Evolutionary conservation across 192 early-diverging fungal genomes (phyloP), one percentile per base, ranked within the genome.

Genomic region (Backusella tarrabulga): DNA sequence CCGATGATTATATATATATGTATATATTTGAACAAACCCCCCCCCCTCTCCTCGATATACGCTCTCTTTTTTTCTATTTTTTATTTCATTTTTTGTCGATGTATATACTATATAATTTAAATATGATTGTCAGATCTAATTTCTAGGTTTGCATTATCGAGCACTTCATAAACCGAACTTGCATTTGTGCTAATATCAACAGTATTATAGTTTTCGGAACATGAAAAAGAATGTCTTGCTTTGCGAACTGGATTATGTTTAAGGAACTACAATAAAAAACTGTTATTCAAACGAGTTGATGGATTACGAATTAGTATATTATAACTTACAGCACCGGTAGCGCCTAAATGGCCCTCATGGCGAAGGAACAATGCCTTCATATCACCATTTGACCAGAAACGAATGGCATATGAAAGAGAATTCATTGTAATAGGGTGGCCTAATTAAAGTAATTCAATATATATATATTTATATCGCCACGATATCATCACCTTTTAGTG

Each of bases 351-450:
- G 9, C 98, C 98, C 86, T 99, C 98, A 81, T 99, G 98, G 46
- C 98, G 93, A 71, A 99, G 83, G 74, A 99, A 99, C 60, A 97
- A 81, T 6, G 98, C 97, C 80, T 96, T 94, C 80, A 96, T 98
- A 67, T 91, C 85, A 36, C 97, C 98, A 75, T 96, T 94, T 36
- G 96, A 97, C 98, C 98, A 99, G 82, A 96, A 99, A 69, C 95
- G 89, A 77, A 99, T 96, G 70, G 97, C 98, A 79, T 96, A 97
- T 38, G 94, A 97, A 60, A 99, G 84, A 21, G 97, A 96, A 80
- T 97, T 95, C 98, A 99, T 99, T 8, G 97, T 98, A 63, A 95
- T 91, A 5, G 96, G 94, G 77, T 99, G 97, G 11, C 96, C 90
- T 89, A 56, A 35, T 68, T 1, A 68, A 19, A 68, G 1, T 67